Percentiles rank a stretch among this genome's conserved stretches.
These are phyloP conservation scores for Amanita molliuscula DNA, from an alignment of 768 basidiomycete genomes.

Conservation along the genomic window DNA sequence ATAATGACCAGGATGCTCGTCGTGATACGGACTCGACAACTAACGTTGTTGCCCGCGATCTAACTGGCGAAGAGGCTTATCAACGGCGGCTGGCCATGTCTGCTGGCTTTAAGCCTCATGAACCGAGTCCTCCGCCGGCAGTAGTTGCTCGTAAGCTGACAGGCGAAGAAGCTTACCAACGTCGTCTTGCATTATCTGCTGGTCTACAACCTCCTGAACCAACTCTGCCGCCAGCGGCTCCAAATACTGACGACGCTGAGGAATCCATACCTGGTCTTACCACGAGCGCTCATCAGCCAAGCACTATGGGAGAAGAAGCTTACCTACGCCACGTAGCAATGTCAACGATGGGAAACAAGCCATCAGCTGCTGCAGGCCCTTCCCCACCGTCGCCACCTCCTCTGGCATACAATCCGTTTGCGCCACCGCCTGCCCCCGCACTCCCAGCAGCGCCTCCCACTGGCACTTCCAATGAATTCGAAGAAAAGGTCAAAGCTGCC, in stretches of 20 bases:
- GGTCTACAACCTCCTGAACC: slow-evolving; percentile 15
- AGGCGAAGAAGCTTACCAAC: slow-evolving; percentile 75
- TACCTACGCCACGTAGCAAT: slow-evolving; percentile 54
- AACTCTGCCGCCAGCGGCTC: neutral
- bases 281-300: slow-evolving; percentile 7
- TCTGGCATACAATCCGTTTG: slow-evolving; percentile 62
- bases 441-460: slow-evolving; percentile 32
- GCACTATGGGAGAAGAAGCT: slow-evolving; percentile 51
- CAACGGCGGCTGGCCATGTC: slow-evolving; percentile 66
- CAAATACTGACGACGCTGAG: neutral
- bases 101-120: slow-evolving; percentile 17
- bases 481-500: slow-evolving; percentile 66
- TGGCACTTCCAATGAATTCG: slow-evolving; percentile 30
- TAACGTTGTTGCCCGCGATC: slow-evolving; percentile 28
- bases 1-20: slow-evolving; percentile 45
- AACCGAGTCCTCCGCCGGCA: slow-evolving; percentile 9
- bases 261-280: slow-evolving; percentile 8
- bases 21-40: slow-evolving; percentile 23
- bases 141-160: slow-evolving; percentile 37
- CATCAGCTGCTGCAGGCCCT: slow-evolving; percentile 14
- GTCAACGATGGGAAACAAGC: slow-evolving; percentile 27
- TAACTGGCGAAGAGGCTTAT: slow-evolving; percentile 76
- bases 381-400: slow-evolving; percentile 37
- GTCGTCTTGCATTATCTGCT: slow-evolving; percentile 62
- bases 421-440: slow-evolving; percentile 50